These are phyloP conservation scores for Amphibolis antarctica DNA, from an alignment of 106 monocot genomes.

Conservation along the genomic window DNA sequence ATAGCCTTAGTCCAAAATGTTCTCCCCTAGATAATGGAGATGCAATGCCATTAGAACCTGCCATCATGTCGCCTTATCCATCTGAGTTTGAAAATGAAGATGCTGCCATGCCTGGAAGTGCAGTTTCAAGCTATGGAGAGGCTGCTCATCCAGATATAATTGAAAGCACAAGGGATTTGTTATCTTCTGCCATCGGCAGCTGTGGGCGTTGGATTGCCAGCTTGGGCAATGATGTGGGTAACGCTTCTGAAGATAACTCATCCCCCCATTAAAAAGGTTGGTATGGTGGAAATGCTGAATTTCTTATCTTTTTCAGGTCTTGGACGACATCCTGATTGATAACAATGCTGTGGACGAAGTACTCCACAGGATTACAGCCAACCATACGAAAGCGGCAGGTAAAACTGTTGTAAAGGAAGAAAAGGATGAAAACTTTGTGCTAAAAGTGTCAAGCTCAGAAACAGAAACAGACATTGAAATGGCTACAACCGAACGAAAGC, in stretches of 20 bases:
- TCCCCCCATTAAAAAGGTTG: background rate
- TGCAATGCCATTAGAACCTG: constrained; percentile 7
- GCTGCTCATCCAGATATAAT: constrained; percentile 50
- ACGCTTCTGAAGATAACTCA: background rate
- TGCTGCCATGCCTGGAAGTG: constrained; percentile 42
- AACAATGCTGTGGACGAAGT: constrained; percentile 43
- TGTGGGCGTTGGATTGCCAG: constrained; percentile 25
- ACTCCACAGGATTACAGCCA: constrained; percentile 30
- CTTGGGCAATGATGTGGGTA: constrained; percentile 35
- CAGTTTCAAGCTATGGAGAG: constrained; percentile 84
- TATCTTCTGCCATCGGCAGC: constrained; percentile 21
- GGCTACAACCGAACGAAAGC: background rate
- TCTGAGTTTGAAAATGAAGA: constrained; percentile 62
- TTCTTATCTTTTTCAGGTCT: constrained; percentile 17
- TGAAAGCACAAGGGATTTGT: constrained; percentile 37
- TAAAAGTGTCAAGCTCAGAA: constrained; percentile 10
- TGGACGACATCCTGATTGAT: constrained; percentile 51
- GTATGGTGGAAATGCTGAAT: background rate
- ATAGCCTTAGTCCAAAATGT: constrained; percentile 39
- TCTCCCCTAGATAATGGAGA: constrained; percentile 44
- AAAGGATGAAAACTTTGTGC: constrained; percentile 27
- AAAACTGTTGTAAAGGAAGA: constrained; percentile 17
- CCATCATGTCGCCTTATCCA: constrained; percentile 11
- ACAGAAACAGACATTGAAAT: constrained; percentile 17
- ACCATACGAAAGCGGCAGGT: constrained; percentile 14